Percentiles rank a stretch among this genome's conserved stretches.
Conservation (phyloP, 2,329 filamentous ascomycete species). For the Alternaria rosae region DNA sequence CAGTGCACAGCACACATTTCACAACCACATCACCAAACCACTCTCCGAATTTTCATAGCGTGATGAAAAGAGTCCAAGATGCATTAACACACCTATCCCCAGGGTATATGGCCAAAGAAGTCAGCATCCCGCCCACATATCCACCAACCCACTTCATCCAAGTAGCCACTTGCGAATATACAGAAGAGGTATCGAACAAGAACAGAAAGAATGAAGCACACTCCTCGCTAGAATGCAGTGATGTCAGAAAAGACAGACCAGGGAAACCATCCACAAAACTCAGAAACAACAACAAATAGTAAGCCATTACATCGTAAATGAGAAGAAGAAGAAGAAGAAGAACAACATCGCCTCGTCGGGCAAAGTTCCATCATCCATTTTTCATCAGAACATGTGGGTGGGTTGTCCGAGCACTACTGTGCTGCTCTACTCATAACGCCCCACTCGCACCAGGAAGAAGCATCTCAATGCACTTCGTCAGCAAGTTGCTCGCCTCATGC, state of each 20-base stretch:
- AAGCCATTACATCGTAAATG: conserved; percentile 19
- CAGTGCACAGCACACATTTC: not conserved
- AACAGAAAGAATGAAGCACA: not conserved
- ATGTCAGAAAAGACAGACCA: conserved; percentile 15
- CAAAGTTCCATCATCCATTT: not conserved
- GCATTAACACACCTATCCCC: conserved; percentile 13
- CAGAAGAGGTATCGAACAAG: conserved; percentile 15
- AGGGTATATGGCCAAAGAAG: conserved; percentile 23
- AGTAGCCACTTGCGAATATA: conserved; percentile 10
- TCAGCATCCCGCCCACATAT: conserved; percentile 6
- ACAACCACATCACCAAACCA: not conserved
- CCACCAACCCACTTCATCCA: not conserved
- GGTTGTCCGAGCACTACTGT: too few relatives aligned
- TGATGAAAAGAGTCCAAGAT: conserved; percentile 3
- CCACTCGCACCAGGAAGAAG: conserved; percentile 47
- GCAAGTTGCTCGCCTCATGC: conserved; percentile 80
- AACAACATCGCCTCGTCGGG: not conserved
- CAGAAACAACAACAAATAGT: not conserved
- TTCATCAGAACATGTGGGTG: not conserved
- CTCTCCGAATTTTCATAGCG: too few relatives aligned
- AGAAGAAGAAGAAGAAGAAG: conserved; percentile 9
- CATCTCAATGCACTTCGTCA: conserved; percentile 81
- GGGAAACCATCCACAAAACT: not conserved
- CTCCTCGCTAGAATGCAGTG: conserved; percentile 22
- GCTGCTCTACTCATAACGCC: conserved; percentile 4